These are phyloP conservation scores for Nakazawaea siamensis DNA, from an alignment of 805 yeast genomes.

Conservation along the genomic window DNA sequence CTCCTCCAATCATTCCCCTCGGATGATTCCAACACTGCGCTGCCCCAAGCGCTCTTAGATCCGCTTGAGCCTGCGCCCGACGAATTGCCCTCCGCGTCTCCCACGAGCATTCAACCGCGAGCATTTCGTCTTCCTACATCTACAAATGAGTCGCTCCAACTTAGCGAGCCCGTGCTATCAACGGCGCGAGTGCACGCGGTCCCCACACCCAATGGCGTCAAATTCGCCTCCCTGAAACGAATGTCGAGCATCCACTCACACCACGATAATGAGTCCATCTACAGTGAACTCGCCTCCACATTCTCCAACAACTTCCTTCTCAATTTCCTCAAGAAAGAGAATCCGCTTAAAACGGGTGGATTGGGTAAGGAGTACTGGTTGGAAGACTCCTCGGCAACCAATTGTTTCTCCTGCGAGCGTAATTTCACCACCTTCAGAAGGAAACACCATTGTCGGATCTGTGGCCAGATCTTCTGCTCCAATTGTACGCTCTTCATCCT, in stretches of 20 bases:
- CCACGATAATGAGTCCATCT: slow-evolving; percentile 6
- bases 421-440: slow-evolving; percentile 81
- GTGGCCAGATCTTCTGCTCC: slow-evolving; percentile 92
- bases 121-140: no score
- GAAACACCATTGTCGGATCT: slow-evolving; percentile 89
- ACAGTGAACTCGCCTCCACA: slow-evolving; percentile 8
- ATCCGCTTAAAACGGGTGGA: slow-evolving; percentile 8
- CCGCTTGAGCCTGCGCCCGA: no score
- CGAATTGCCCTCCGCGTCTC: no score
- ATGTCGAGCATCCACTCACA: neutral
- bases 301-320: slow-evolving; percentile 9
- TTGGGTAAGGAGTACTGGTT: slow-evolving; percentile 70
- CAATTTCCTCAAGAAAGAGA: slow-evolving; percentile 4
- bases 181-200: neutral
- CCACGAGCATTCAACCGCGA: no score
- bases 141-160: no score
- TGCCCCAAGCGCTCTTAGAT: no score
- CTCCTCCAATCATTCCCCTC: neutral
- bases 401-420: slow-evolving; percentile 77
- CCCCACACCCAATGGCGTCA: neutral
- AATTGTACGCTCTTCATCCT: slow-evolving; percentile 68
- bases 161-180: neutral
- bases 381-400: slow-evolving; percentile 87
- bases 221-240: neutral
- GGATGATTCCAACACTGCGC: neutral